Evolutionary conservation across 2,329 filamentous ascomycete species (phyloP).

Genomic region (Colletotrichum limetticola): DNA sequence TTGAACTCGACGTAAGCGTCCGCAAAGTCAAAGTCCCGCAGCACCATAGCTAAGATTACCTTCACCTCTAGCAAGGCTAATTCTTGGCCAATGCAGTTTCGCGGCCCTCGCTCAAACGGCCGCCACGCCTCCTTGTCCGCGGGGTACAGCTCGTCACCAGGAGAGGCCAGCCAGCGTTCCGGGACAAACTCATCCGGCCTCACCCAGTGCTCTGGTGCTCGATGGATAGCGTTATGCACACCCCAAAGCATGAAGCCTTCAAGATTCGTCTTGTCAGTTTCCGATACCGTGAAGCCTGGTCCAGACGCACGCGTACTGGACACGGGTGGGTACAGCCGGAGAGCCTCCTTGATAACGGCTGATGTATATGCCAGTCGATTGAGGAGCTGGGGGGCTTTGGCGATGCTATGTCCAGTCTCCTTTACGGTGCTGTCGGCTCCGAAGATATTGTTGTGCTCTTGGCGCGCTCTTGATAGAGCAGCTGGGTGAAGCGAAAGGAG

Average conservation of each 20-base stretch:
- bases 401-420: slow-evolving; percentile 50
- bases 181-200: slow-evolving; percentile 51
- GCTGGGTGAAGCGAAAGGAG: slow-evolving; percentile 39
- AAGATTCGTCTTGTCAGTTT: slow-evolving; percentile 52
- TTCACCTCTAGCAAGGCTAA: slow-evolving; percentile 59
- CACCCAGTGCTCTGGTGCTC: slow-evolving; percentile 52
- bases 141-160: slow-evolving; percentile 45
- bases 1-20: slow-evolving; percentile 11
- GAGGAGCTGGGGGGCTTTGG: slow-evolving; percentile 54
- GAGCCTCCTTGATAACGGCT: slow-evolving; percentile 63
- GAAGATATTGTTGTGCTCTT: slow-evolving; percentile 53
- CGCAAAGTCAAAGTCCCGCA: background rate
- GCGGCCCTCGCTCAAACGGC: slow-evolving; percentile 48
- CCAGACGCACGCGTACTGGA: slow-evolving; percentile 50
- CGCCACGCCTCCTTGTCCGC: slow-evolving; percentile 57
- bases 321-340: slow-evolving; percentile 62
- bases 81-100: slow-evolving; percentile 50
- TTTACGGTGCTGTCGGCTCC: slow-evolving; percentile 52
- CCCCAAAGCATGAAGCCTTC: slow-evolving; percentile 45
- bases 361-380: slow-evolving; percentile 62
- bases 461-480: slow-evolving; percentile 38
- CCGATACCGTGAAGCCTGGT: slow-evolving; percentile 48
- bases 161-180: slow-evolving; percentile 51
- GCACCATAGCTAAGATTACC: slow-evolving; percentile 58
- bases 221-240: slow-evolving; percentile 45